Evolutionary conservation across 192 early-diverging fungal genomes (phyloP).

Genomic region (Coemansia sp.): DNA sequence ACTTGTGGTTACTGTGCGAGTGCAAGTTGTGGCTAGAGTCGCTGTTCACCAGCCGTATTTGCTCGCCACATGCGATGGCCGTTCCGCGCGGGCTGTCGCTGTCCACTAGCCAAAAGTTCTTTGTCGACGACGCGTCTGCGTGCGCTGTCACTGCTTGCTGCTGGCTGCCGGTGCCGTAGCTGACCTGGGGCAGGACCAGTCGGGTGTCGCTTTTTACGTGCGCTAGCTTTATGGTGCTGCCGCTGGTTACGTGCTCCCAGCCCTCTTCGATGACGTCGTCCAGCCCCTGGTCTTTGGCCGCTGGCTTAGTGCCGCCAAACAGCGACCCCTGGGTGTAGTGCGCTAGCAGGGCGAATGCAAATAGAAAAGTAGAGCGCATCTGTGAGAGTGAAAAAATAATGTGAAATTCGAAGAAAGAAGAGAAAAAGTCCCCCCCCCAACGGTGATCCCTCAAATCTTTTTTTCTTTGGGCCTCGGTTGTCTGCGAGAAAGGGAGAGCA

Average conservation of each 20-base stretch:
- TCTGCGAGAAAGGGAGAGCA: background rate
- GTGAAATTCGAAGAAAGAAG: background rate
- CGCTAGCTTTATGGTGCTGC: slow-evolving; percentile 48
- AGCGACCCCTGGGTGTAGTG: slow-evolving; percentile 1
- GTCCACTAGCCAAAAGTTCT: slow-evolving; percentile 40
- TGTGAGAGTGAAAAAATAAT: background rate
- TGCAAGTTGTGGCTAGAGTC: slow-evolving; percentile 48
- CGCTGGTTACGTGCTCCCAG: slow-evolving; percentile 44
- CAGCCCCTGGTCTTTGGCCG: background rate
- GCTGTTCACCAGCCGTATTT: slow-evolving; percentile 44
- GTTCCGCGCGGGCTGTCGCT: slow-evolving; percentile 14
- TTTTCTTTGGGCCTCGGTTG: background rate
- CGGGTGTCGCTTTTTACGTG: slow-evolving; percentile 34
- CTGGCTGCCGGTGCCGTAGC: slow-evolving; percentile 56
- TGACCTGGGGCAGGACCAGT: slow-evolving; percentile 52
- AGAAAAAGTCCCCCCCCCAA: background rate
- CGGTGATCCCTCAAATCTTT: background rate
- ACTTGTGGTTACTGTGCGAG: slow-evolving; percentile 42
- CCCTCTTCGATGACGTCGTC: slow-evolving; percentile 23
- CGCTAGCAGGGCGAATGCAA: background rate
- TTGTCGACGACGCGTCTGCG: slow-evolving; percentile 22
- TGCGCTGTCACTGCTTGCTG: slow-evolving; percentile 51
- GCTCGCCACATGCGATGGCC: slow-evolving; percentile 24
- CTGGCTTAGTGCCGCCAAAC: slow-evolving; percentile 13
- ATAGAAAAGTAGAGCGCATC: background rate